These are phyloP conservation scores for Penicillium argentinense DNA, from an alignment of 495 filamentous ascomycete species.

Conservation along the genomic window DNA sequence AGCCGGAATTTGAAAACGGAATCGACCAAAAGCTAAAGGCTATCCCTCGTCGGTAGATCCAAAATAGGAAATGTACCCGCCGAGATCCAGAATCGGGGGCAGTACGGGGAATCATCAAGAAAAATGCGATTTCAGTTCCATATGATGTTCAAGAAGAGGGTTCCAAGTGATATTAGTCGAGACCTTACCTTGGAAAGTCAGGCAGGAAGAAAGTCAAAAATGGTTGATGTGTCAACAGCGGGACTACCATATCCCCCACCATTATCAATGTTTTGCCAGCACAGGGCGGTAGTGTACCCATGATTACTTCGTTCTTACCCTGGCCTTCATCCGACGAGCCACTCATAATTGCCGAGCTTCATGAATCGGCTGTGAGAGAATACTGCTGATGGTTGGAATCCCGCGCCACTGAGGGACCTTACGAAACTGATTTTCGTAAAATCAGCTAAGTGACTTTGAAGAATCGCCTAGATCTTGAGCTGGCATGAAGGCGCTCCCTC, in stretches of 20 bases:
- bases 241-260: conserved; percentile 5
- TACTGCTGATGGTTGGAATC: conserved; percentile 25
- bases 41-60: too few species aligned
- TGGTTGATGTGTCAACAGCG: conserved; percentile 1
- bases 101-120: too few species aligned
- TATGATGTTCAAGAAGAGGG: too few species aligned
- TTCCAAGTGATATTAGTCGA: conserved; percentile 9
- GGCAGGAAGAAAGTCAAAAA: conserved; percentile 12
- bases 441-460: conserved; percentile 17
- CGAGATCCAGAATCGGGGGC: too few species aligned
- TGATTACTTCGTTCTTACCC: conserved; percentile 5
- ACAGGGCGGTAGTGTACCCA: conserved; percentile 1
- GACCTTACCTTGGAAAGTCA: conserved; percentile 10
- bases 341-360: conserved; percentile 13
- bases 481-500: too few species aligned
- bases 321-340: conserved; percentile 1
- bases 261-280: conserved; percentile 6
- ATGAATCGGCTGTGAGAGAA: conserved; percentile 14
- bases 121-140: too few species aligned
- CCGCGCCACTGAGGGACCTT: conserved; percentile 15
- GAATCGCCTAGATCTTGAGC: conserved; percentile 20
- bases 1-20: too few species aligned
- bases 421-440: conserved; percentile 23
- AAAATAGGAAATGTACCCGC: too few species aligned
- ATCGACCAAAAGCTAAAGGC: background rate